A percentile compares a stretch with the other conserved stretches of the same genome.
phyloP scores from a whole-genome alignment of 1,284 basidiomycete genomes.

The Lentinus polychrous region DNA sequence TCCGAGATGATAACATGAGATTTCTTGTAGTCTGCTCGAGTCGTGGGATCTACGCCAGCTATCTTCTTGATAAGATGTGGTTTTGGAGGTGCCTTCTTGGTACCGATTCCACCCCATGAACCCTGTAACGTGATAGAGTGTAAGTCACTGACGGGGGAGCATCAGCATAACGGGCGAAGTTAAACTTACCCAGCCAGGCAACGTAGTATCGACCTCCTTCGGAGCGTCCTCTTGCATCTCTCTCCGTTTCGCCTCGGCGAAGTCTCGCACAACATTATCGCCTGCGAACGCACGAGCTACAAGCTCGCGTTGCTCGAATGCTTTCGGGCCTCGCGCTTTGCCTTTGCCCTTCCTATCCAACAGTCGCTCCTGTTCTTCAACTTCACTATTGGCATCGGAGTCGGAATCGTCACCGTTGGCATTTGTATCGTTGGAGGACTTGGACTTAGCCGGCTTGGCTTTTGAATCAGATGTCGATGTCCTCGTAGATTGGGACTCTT shows the following conservation, averaged over 20 bases:
- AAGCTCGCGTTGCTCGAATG: conserved; percentile 82
- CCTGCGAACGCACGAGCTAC: conserved; percentile 95
- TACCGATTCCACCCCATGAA: conserved; percentile 83
- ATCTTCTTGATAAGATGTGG: conserved; percentile 71
- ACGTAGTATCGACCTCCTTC: conserved; percentile 76
- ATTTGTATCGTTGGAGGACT: conserved; percentile 4
- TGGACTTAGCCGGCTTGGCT: conserved; percentile 13
- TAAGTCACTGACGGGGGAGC: background rate
- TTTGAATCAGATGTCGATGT: conserved; percentile 3
- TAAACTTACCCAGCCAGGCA: conserved; percentile 86
- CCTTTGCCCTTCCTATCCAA: conserved; percentile 37
- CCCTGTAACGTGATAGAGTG: conserved; percentile 52
- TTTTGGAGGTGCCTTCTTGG: conserved; percentile 50
- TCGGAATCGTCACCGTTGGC: conserved; percentile 32
- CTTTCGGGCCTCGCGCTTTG: conserved; percentile 37
- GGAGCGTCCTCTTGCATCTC: conserved; percentile 84
- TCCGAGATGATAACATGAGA: conserved; percentile 92
- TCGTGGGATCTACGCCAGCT: conserved; percentile 70
- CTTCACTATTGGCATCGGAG: conserved; percentile 56
- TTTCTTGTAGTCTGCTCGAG: conserved; percentile 81
- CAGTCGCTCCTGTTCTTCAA: conserved; percentile 57
- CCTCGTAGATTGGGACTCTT: background rate
- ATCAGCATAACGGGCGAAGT: background rate
- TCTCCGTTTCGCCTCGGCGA: conserved; percentile 75
- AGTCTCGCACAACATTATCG: conserved; percentile 92